Evolutionary conservation across 139 green algal genomes (phyloP).

Genomic region (Spirogloea muscicola): DNA sequence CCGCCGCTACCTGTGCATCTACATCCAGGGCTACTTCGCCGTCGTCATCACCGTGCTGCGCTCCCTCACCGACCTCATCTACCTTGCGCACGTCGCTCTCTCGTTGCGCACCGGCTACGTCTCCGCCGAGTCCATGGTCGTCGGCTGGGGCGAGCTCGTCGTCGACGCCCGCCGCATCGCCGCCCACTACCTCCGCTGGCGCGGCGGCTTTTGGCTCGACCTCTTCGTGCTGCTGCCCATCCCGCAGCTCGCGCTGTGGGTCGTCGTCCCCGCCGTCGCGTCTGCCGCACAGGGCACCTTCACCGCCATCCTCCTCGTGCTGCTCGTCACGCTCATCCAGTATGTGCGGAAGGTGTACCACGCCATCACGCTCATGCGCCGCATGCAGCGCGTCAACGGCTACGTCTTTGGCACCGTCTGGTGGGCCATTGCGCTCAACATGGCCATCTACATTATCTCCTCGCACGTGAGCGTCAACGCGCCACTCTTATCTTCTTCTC

Average conservation of each 20-base stretch:
- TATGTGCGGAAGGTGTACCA: not conserved
- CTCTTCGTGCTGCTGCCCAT: not conserved
- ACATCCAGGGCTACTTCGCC: not conserved
- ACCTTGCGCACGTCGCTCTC: not conserved
- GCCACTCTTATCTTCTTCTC: too few species aligned
- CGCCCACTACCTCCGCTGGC: not conserved
- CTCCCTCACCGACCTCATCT: not conserved
- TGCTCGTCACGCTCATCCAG: not conserved
- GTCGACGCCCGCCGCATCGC: too few species aligned
- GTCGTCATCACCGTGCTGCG: slow-evolving; percentile 1
- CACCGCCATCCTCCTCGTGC: not conserved
- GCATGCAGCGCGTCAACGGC: slow-evolving; percentile 8
- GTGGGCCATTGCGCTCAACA: slow-evolving; percentile 13
- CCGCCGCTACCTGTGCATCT: slow-evolving; percentile 10
- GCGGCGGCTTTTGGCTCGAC: not conserved
- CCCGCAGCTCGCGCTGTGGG: not conserved
- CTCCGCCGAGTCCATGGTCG: not conserved
- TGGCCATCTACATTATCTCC: not conserved
- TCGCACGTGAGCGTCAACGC: not conserved
- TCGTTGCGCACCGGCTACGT: slow-evolving; percentile 18
- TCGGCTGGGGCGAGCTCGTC: too few species aligned
- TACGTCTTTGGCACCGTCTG: slow-evolving; percentile 16
- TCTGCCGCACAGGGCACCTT: too few species aligned
- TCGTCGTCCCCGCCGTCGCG: not conserved
- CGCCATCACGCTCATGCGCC: not conserved